phyloP scores from a whole-genome alignment of 306 rosid genomes.

The Corylus americana region DNA sequence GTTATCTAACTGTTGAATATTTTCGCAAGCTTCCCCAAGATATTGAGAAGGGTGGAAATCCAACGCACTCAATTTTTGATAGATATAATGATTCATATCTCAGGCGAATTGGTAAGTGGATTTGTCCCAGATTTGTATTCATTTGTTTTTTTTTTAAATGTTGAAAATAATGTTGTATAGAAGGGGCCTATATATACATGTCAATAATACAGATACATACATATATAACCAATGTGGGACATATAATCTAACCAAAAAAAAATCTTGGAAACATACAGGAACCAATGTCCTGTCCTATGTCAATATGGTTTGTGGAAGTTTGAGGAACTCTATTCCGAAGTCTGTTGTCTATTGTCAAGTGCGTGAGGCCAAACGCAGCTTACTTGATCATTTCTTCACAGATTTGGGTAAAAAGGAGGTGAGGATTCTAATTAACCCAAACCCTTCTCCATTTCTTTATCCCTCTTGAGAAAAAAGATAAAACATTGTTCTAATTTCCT shows the following conservation, averaged over 20 bases:
- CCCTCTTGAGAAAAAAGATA: background rate
- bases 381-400: constrained; percentile 76
- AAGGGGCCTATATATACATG: too few relatives aligned
- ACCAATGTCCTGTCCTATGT: constrained; percentile 75
- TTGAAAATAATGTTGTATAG: too few relatives aligned
- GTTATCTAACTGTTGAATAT: constrained; percentile 86
- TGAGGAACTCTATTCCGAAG: constrained; percentile 85
- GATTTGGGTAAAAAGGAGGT: constrained; percentile 85
- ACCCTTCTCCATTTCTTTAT: background rate
- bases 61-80: constrained; percentile 87
- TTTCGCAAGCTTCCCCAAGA: constrained; percentile 93
- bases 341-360: constrained; percentile 87
- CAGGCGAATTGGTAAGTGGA: constrained; percentile 69
- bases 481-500: background rate
- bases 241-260: too few relatives aligned
- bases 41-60: constrained; percentile 93
- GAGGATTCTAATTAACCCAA: background rate
- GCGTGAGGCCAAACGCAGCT: constrained; percentile 84
- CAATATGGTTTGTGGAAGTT: constrained; percentile 71
- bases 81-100: constrained; percentile 89
- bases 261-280: constrained; percentile 46
- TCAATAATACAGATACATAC: too few relatives aligned
- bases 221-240: too few relatives aligned
- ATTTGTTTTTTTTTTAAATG: too few relatives aligned
- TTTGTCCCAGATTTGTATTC: background rate